Percentiles rank a stretch among this genome's conserved stretches.
These are phyloP conservation scores for Phialophora verrucosa DNA, from an alignment of 2,329 filamentous ascomycete genomes.

Conservation along the genomic window DNA sequence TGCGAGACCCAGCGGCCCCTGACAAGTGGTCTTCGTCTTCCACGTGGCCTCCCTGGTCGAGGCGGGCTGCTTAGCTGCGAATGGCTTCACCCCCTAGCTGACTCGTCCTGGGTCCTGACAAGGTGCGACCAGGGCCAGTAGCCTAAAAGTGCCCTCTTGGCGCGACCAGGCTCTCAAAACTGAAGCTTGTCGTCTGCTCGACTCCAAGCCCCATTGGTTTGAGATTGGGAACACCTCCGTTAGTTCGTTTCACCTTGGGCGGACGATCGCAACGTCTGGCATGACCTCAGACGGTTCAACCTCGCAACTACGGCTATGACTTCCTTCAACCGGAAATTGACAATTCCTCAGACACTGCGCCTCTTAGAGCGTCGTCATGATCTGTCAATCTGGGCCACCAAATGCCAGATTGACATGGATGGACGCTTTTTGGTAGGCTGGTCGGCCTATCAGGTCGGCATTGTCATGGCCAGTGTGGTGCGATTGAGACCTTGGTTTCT, in stretches of 20 bases:
- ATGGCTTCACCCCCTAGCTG: background rate
- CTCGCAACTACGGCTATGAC: conserved; percentile 3
- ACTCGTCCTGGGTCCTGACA: background rate
- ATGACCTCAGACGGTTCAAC: background rate
- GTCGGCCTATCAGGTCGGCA: background rate
- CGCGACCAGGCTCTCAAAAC: background rate
- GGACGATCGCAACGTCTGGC: conserved; percentile 5
- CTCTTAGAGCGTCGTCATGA: background rate
- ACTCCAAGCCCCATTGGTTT: conserved; percentile 12
- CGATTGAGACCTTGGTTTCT: background rate
- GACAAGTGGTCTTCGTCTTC: conserved; percentile 3
- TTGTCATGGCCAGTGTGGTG: background rate
- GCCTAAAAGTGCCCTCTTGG: background rate
- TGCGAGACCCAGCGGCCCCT: conserved; percentile 13
- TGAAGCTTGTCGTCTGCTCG: background rate
- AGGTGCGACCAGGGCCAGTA: background rate
- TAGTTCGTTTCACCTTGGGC: conserved; percentile 25
- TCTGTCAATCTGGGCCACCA: background rate
- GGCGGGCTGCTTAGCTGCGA: background rate
- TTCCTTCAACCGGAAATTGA: conserved; percentile 1
- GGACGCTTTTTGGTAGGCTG: background rate
- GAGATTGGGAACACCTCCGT: conserved; percentile 1
- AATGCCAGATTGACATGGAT: background rate
- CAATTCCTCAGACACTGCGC: conserved; percentile 8
- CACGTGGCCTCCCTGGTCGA: conserved; percentile 31